A percentile compares a stretch with the other conserved stretches of the same genome.
Conservation (phyloP, 306 rosid genomes). For the Alnus glutinosa region DNA sequence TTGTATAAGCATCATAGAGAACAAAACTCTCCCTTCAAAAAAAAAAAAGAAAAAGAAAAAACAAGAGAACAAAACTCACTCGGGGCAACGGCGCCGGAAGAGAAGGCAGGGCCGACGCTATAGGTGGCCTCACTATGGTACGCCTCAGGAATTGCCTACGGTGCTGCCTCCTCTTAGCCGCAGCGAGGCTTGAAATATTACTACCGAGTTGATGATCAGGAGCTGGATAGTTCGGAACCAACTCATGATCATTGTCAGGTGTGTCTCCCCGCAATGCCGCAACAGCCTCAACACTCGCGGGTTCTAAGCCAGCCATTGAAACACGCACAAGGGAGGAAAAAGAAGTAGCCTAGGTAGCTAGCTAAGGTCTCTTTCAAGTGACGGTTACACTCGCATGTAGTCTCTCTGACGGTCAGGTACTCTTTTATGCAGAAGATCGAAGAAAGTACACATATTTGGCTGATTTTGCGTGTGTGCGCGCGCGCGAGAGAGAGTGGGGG, state of each 20-base stretch:
- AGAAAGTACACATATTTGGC: background rate
- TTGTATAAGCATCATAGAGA: too few relatives aligned
- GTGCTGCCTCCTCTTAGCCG: background rate
- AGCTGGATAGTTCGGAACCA: too few relatives aligned
- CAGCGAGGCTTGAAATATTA: background rate
- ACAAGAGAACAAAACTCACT: conserved; percentile 12
- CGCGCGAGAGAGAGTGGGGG: background rate
- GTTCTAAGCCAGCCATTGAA: conserved; percentile 11
- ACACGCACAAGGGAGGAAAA: background rate
- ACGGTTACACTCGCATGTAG: background rate
- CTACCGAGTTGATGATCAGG: background rate
- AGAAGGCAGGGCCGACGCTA: conserved; percentile 3
- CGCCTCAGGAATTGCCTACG: background rate
- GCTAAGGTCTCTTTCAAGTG: background rate
- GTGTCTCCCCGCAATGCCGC: background rate
- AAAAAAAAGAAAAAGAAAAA: too few relatives aligned
- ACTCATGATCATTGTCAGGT: background rate
- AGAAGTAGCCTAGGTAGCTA: background rate
- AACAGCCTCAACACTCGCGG: background rate
- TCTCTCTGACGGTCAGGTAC: background rate
- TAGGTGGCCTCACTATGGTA: background rate
- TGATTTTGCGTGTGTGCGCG: background rate
- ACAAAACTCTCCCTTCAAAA: background rate
- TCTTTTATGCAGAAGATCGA: background rate
- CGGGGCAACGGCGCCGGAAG: conserved; percentile 9